phyloP scores from a whole-genome alignment of 2,329 filamentous ascomycete genomes.

The Parastagonospora nodorum region DNA sequence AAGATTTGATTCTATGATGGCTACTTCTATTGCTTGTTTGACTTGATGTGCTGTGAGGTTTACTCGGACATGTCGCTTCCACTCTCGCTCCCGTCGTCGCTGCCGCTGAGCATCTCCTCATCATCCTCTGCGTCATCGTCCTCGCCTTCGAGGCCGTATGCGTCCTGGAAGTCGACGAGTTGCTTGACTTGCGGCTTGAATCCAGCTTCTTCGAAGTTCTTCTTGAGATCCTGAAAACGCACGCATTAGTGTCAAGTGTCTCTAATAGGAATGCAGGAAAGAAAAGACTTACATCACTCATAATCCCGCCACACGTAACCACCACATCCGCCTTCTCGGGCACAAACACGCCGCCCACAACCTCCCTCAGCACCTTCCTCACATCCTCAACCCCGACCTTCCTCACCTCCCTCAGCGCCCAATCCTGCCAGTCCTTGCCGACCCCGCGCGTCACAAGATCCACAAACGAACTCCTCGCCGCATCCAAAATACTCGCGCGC shows the following conservation, averaged over 20 bases:
- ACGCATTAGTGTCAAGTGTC: conserved; percentile 8
- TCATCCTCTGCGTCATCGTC: conserved; percentile 65
- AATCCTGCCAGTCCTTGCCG: conserved; percentile 75
- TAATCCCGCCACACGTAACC: conserved; percentile 82
- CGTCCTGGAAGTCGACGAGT: conserved; percentile 82
- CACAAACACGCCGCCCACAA: conserved; percentile 80
- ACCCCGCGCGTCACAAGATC: conserved; percentile 78
- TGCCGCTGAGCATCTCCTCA: conserved; percentile 65
- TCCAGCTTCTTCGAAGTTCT: conserved; percentile 73
- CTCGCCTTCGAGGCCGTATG: conserved; percentile 76
- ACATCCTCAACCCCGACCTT: conserved; percentile 78
- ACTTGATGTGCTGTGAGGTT: neutral
- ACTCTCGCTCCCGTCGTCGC: conserved; percentile 26
- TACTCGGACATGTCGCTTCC: conserved; percentile 32
- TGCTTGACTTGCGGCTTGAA: conserved; percentile 78
- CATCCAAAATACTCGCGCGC: conserved; percentile 80
- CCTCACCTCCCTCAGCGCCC: conserved; percentile 76
- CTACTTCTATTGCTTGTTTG: no score
- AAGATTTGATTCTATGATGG: no score
- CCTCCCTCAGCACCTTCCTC: conserved; percentile 71
- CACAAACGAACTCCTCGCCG: conserved; percentile 83
- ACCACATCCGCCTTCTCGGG: conserved; percentile 82
- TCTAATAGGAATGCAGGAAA: no score
- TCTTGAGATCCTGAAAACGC: conserved; percentile 70
- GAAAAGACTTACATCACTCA: conserved; percentile 74